phyloP scores from a whole-genome alignment of 23 red algal genomes.

The Gracilaria caudata region DNA sequence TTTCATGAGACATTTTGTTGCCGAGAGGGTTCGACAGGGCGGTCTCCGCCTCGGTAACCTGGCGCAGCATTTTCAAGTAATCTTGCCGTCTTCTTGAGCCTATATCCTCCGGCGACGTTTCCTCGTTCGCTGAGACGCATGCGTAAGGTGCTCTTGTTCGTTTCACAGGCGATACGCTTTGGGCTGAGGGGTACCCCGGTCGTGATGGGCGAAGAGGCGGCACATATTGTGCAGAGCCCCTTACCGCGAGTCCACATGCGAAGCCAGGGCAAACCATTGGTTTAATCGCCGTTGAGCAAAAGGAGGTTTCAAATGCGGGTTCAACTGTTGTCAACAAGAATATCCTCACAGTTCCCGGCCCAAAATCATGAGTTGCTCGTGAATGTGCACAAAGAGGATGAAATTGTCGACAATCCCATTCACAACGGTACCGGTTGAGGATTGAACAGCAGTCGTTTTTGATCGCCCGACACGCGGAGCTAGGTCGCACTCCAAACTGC shows the following conservation, averaged over 20 bases:
- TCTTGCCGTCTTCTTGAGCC: constrained; percentile 3
- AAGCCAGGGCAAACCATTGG: background rate
- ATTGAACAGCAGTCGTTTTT: too few relatives aligned
- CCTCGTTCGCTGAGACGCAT: background rate
- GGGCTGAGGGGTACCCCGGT: background rate
- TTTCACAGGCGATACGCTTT: background rate
- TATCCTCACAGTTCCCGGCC: background rate
- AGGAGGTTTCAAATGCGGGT: background rate
- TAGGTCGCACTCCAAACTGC: too few relatives aligned
- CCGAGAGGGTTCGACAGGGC: constrained; percentile 66
- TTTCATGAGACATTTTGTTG: constrained; percentile 58
- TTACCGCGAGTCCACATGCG: constrained; percentile 8
- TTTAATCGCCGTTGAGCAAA: background rate
- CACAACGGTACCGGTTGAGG: background rate
- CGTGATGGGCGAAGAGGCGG: background rate
- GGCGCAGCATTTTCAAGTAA: constrained; percentile 47
- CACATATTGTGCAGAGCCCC: background rate
- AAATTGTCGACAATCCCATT: background rate
- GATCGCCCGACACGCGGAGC: too few relatives aligned
- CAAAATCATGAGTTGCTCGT: background rate
- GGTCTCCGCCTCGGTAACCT: constrained; percentile 45
- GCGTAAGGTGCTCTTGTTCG: background rate
- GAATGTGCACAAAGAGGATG: background rate
- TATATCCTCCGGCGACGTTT: background rate
- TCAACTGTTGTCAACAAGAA: background rate